phyloP scores from a whole-genome alignment of 805 yeast species.

The Spathaspora passalidarum region DNA sequence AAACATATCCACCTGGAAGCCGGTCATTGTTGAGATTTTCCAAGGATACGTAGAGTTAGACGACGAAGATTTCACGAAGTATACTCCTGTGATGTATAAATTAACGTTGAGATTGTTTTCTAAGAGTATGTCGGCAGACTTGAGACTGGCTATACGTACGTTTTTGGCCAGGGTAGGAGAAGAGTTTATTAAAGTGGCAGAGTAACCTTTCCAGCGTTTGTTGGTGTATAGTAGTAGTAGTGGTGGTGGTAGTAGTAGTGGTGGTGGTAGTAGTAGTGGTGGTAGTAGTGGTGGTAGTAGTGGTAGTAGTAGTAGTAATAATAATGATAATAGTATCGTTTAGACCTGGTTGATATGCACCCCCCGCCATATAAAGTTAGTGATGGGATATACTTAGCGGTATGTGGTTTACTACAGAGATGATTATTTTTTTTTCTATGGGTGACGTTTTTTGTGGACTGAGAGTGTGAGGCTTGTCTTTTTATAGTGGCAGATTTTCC shows the following conservation, averaged over 20 bases:
- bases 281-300: too few species aligned
- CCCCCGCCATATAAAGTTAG: background rate
- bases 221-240: too few species aligned
- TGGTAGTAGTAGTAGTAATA: too few species aligned
- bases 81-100: slow-evolving; percentile 60
- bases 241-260: too few species aligned
- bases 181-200: slow-evolving; percentile 25
- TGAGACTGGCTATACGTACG: slow-evolving; percentile 57
- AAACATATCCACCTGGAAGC: slow-evolving; percentile 82
- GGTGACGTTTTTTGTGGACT: too few species aligned
- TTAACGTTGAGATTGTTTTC: slow-evolving; percentile 58
- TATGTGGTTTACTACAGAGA: background rate
- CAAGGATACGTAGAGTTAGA: slow-evolving; percentile 80
- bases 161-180: slow-evolving; percentile 56
- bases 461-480: too few species aligned
- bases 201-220: background rate
- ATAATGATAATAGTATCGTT: too few species aligned
- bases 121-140: slow-evolving; percentile 57
- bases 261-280: too few species aligned
- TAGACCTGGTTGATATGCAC: too few species aligned
- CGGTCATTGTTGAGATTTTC: slow-evolving; percentile 84
- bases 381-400: background rate
- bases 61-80: slow-evolving; percentile 60
- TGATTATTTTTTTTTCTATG: too few species aligned
- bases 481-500: too few species aligned